Base-by-base conservation (phyloP, 2,329 filamentous ascomycete genomes). In the Plenodomus tracheiphilus region DNA sequence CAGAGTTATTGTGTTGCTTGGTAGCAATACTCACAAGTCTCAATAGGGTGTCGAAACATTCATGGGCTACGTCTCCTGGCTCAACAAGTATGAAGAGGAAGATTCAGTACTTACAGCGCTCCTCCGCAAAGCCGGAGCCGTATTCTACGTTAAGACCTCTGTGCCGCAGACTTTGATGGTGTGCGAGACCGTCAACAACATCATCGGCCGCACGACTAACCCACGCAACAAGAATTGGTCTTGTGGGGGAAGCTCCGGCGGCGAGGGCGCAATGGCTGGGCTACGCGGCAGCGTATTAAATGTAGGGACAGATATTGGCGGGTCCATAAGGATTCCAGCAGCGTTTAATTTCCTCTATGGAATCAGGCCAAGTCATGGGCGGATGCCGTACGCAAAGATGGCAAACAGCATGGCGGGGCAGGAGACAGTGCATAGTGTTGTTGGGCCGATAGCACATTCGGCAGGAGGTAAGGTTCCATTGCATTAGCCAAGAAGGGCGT, bases 361-460 rank as follows among this genome's bases (percentile, higher is more conserved):
- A 0, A 60, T 85, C 19, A 68, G 79, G 4, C 81, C 82, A 4
- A 47, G 74, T 75, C 82, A 42, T 80, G 0, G 41, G 2, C 28
- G 46, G 15, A 45, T 55, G 43, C 44, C 52, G n/a, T 50, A 50
- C 32, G 38, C 21, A 7, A 40, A 46, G 6, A 46, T 60, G 69
- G 82, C 83, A 1, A 85, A 84, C 58, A 79, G 75, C 11, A 79
- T 81, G 74, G 79, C 79, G 42, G 85, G 85, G 0, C 83, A 88
- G 55, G 82, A 80, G 49, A 79, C 77, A 0, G 75, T 85, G 21
- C 70, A 81, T 2, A 85, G 79, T 1, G 80, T 85, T 1, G 76
- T 85, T 19, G 85, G 85, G 0, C 82, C 80, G 0, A 66, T 80
- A 0, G 75, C 75, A 2, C 30, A 35, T 10, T 47, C 44, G 7